phyloP scores from a whole-genome alignment of 371 early-diverging fungal genomes.

The Mucor racemosus region DNA sequence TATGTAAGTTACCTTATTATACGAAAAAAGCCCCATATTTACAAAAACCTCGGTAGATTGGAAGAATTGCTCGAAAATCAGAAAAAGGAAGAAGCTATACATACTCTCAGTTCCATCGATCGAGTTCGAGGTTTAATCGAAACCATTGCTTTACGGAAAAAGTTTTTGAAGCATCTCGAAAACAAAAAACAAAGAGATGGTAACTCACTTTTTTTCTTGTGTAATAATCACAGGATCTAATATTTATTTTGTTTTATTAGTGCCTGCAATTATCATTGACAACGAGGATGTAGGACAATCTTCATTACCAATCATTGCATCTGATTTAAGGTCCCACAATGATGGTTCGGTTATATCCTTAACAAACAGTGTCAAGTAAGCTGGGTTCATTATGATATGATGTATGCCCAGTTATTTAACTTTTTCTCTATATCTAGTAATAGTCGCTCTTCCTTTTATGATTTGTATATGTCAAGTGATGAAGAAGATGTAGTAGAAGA shows the following conservation, averaged over 20 bases:
- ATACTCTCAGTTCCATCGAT: slow-evolving; percentile 51
- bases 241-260: slow-evolving; percentile 14
- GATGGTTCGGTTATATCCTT: slow-evolving; percentile 8
- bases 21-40: neutral
- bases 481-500: slow-evolving; percentile 15
- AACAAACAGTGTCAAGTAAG: slow-evolving; percentile 5
- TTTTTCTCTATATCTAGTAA: neutral
- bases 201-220: neutral
- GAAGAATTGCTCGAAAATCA: slow-evolving; percentile 50
- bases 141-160: slow-evolving; percentile 49
- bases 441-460: slow-evolving; percentile 14
- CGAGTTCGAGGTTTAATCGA: slow-evolving; percentile 53
- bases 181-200: slow-evolving; percentile 23
- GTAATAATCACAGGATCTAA: neutral
- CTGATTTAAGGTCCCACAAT: slow-evolving; percentile 7
- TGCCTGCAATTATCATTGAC: slow-evolving; percentile 41
- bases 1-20: slow-evolving; percentile 36
- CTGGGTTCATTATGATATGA: too few relatives aligned
- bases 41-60: slow-evolving; percentile 22
- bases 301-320: neutral
- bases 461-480: slow-evolving; percentile 22
- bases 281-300: slow-evolving; percentile 17
- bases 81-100: slow-evolving; percentile 48
- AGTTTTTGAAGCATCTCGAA: slow-evolving; percentile 46
- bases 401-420: too few relatives aligned